Conservation (phyloP, 75 land plant genomes). For the Cupressus sempervirens region DNA sequence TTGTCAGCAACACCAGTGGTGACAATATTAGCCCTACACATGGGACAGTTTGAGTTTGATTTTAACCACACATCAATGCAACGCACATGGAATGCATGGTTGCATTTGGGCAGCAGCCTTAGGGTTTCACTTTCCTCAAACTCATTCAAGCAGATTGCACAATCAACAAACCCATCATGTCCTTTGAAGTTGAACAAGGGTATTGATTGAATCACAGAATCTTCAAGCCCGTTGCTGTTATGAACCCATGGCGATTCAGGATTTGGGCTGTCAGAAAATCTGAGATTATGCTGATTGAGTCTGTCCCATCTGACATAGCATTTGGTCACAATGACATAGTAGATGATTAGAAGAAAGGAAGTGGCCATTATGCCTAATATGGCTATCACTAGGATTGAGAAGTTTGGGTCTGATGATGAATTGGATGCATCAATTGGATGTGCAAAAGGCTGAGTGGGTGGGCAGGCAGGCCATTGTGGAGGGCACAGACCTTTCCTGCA, state of each 20-base stretch:
- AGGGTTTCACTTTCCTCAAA: constrained; percentile 17
- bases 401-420: constrained; percentile 15
- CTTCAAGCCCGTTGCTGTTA: constrained; percentile 16
- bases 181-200: constrained; percentile 2
- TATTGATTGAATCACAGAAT: constrained; percentile 15
- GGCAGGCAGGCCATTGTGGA: constrained; percentile 12
- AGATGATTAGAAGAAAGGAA: constrained; percentile 55
- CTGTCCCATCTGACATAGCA: constrained; percentile 31
- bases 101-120: constrained; percentile 23
- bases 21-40: constrained; percentile 20
- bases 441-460: constrained; percentile 5
- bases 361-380: constrained; percentile 55
- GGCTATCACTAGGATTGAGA: constrained; percentile 61
- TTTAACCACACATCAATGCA: constrained; percentile 28
- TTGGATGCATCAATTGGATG: constrained; percentile 11
- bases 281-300: background rate
- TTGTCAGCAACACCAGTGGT: background rate
- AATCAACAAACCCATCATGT: constrained; percentile 1
- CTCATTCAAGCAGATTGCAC: constrained; percentile 24
- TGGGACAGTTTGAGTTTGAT: constrained; percentile 20
- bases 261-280: too few relatives aligned
- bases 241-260: background rate
- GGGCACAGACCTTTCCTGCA: constrained; percentile 11
- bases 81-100: constrained; percentile 23
- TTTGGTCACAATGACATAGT: constrained; percentile 58